These are phyloP conservation scores for Meredithiella fracta DNA, from an alignment of 2,329 filamentous ascomycete genomes.

Conservation along the genomic window DNA sequence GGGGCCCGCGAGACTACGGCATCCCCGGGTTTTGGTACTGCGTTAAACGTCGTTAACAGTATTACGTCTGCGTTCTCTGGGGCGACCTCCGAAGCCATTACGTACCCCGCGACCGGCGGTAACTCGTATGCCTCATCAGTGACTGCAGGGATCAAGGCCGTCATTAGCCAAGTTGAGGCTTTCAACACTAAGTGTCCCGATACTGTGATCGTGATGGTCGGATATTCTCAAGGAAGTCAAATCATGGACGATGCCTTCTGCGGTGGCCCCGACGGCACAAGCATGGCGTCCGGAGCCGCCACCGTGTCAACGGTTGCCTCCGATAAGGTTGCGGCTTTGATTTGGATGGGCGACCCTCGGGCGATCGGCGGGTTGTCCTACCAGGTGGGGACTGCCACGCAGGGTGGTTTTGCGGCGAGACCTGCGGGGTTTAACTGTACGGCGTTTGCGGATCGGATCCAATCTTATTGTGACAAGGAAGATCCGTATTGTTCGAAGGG, in stretches of 20 bases:
- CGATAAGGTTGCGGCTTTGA: slow-evolving; percentile 42
- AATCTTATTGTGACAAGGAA: slow-evolving; percentile 47
- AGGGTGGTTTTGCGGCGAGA: slow-evolving; percentile 42
- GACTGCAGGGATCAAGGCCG: slow-evolving; percentile 38
- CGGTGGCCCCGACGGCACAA: slow-evolving; percentile 37
- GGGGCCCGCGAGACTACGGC: slow-evolving; percentile 34
- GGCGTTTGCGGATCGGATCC: slow-evolving; percentile 32
- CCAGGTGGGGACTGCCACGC: slow-evolving; percentile 41
- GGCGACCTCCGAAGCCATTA: slow-evolving; percentile 37
- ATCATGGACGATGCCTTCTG: slow-evolving; percentile 49
- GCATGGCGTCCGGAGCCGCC: slow-evolving; percentile 27
- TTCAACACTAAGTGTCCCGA: slow-evolving; percentile 40
- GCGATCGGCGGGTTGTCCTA: slow-evolving; percentile 38
- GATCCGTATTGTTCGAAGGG: slow-evolving; percentile 54
- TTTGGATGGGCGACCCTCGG: slow-evolving; percentile 49
- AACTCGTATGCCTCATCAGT: slow-evolving; percentile 44
- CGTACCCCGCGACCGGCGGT: slow-evolving; percentile 47
- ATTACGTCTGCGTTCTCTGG: slow-evolving; percentile 32
- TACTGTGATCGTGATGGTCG: slow-evolving; percentile 42
- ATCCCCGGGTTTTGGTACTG: slow-evolving; percentile 34
- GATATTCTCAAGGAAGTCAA: slow-evolving; percentile 48
- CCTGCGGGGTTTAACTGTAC: slow-evolving; percentile 41
- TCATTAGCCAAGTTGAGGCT: slow-evolving; percentile 40
- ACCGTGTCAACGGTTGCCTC: slow-evolving; percentile 31
- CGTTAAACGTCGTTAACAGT: slow-evolving; percentile 32